Evolutionary conservation across 176 grass and related monocot species (phyloP).

Genomic region (Saccharum officinarum): DNA sequence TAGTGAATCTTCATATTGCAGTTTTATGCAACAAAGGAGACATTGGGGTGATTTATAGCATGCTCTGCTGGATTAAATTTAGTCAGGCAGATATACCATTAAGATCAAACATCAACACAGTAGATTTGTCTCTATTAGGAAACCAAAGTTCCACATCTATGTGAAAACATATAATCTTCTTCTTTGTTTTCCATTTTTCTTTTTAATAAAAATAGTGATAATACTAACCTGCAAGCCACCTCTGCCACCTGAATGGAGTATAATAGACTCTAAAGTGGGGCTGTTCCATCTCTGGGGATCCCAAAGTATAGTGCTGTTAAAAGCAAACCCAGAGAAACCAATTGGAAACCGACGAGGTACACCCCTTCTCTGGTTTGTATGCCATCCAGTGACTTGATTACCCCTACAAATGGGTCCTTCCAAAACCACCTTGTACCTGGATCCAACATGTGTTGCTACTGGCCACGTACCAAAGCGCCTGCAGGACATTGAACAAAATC

Average conservation of each 20-base stretch:
- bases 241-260: slow-evolving; percentile 70
- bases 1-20: slow-evolving; percentile 7
- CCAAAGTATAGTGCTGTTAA: slow-evolving; percentile 95
- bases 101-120: not conserved
- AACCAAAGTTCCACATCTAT: not conserved
- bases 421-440: slow-evolving; percentile 61
- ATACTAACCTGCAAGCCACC: slow-evolving; percentile 65
- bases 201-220: not conserved
- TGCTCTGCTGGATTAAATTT: slow-evolving; percentile 6
- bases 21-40: not conserved
- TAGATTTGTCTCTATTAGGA: not conserved
- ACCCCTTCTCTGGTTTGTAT: slow-evolving; percentile 60
- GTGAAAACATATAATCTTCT: not conserved
- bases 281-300: slow-evolving; percentile 81
- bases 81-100: slow-evolving; percentile 3
- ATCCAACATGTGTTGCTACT: slow-evolving; percentile 66
- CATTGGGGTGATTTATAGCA: not conserved
- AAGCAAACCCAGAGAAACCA: slow-evolving; percentile 82
- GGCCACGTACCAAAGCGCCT: slow-evolving; percentile 94
- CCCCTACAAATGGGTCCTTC: slow-evolving; percentile 86
- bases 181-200: not conserved
- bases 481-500: slow-evolving; percentile 27
- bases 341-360: slow-evolving; percentile 63
- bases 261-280: slow-evolving; percentile 58
- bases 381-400: slow-evolving; percentile 85